A percentile compares a stretch with the other conserved stretches of the same genome.
These are phyloP conservation scores for Liriodendron chinense DNA, from an alignment of 164 flowering plant species.

Conservation along the genomic window DNA sequence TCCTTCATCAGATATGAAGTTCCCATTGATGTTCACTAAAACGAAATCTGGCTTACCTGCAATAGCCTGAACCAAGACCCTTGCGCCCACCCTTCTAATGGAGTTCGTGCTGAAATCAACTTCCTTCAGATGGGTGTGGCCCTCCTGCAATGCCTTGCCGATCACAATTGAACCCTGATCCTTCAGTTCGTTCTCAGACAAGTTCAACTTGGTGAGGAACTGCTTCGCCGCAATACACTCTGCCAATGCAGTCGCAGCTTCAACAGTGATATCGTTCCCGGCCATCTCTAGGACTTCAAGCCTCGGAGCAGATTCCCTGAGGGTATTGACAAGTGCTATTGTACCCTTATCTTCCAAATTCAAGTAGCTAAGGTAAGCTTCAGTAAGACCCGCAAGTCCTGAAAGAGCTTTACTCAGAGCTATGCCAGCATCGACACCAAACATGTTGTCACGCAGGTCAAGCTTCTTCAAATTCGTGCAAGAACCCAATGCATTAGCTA, in stretches of 20 bases:
- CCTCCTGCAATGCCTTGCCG: constrained; percentile 49
- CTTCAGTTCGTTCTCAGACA: constrained; percentile 79
- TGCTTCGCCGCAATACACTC: constrained; percentile 49
- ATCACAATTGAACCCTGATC: constrained; percentile 68
- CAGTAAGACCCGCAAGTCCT: constrained; percentile 35
- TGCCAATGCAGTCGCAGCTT: constrained; percentile 56
- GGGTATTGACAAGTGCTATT: constrained; percentile 49
- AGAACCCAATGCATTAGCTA: constrained; percentile 57
- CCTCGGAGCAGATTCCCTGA: constrained; percentile 51
- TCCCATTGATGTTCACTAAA: constrained; percentile 63
- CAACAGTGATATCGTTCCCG: constrained; percentile 77
- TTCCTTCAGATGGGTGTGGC: constrained; percentile 45
- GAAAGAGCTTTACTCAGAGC: constrained; percentile 57
- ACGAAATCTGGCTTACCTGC: constrained; percentile 53
- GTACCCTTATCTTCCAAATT: constrained; percentile 85
- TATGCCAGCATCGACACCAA: constrained; percentile 69
- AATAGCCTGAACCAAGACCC: constrained; percentile 53
- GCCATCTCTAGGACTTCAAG: constrained; percentile 78
- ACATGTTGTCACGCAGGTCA: constrained; percentile 85
- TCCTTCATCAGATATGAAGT: constrained; percentile 83
- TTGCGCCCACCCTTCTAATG: constrained; percentile 69
- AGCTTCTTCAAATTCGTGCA: constrained; percentile 64
- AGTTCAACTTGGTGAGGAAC: constrained; percentile 52
- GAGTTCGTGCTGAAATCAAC: constrained; percentile 64
- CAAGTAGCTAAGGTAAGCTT: constrained; percentile 71